A percentile compares a stretch with the other conserved stretches of the same genome.
These are phyloP conservation scores for Aspergillus tanneri DNA, from an alignment of 2,329 filamentous ascomycete species.

Conservation along the genomic window DNA sequence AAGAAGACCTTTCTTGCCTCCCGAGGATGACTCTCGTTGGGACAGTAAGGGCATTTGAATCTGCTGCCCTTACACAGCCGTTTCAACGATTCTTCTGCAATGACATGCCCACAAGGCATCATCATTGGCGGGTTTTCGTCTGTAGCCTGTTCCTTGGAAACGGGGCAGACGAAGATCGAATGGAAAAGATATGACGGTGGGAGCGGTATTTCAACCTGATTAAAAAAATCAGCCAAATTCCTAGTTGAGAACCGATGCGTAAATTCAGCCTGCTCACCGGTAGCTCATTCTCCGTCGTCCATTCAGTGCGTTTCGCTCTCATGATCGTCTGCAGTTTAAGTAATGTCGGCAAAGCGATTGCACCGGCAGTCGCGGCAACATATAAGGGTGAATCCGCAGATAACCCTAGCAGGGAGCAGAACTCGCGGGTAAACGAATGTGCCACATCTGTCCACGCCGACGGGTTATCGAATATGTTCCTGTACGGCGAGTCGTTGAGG, in stretches of 20 bases:
- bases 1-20: slow-evolving; percentile 74
- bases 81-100: slow-evolving; percentile 79
- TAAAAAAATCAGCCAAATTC: slow-evolving; percentile 8
- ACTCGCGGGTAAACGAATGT: slow-evolving; percentile 86
- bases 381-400: slow-evolving; percentile 92
- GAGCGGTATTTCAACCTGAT: slow-evolving; percentile 63
- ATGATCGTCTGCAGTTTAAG: slow-evolving; percentile 87
- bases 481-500: slow-evolving; percentile 73
- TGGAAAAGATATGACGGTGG: slow-evolving; percentile 73
- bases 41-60: slow-evolving; percentile 97
- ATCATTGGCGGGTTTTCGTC: slow-evolving; percentile 94
- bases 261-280: slow-evolving; percentile 61
- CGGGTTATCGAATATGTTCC: slow-evolving; percentile 70
- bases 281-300: slow-evolving; percentile 88
- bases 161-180: slow-evolving; percentile 95
- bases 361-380: slow-evolving; percentile 85
- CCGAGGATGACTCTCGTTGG: slow-evolving; percentile 72
- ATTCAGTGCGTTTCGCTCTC: slow-evolving; percentile 86
- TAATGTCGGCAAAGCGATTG: slow-evolving; percentile 84
- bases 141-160: slow-evolving; percentile 93
- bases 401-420: slow-evolving; percentile 85
- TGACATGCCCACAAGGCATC: slow-evolving; percentile 91
- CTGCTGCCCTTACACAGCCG: slow-evolving; percentile 73
- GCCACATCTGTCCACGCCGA: slow-evolving; percentile 80
- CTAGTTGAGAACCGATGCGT: slow-evolving; percentile 22